Evolutionary conservation across 177 flowering plant species (phyloP).

Genomic region (Telopea speciosissima): DNA sequence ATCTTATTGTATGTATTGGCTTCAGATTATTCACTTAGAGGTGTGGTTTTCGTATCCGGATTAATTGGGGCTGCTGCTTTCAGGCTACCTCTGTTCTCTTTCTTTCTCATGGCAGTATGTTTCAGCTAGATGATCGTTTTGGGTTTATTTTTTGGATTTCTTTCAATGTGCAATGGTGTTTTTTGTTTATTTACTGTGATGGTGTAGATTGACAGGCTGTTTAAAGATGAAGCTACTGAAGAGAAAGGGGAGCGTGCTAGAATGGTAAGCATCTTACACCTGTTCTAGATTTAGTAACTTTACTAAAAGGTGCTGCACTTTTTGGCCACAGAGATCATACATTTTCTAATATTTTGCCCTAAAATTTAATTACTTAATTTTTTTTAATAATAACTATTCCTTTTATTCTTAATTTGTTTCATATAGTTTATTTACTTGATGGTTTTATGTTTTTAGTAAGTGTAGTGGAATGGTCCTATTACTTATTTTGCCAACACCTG

Average conservation of each 20-base stretch:
- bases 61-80: not conserved
- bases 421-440: not conserved
- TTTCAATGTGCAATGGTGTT: not conserved
- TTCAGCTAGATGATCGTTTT: not conserved
- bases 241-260: slow-evolving; percentile 97
- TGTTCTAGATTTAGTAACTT: not conserved
- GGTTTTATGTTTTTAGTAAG: too few species aligned
- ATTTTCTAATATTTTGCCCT: too few species aligned
- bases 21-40: slow-evolving; percentile 1
- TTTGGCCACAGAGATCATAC: too few species aligned
- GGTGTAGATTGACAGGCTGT: slow-evolving; percentile 53
- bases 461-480: not conserved
- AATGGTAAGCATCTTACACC: slow-evolving; percentile 50
- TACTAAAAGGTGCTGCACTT: not conserved
- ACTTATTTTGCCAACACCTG: not conserved
- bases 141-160: not conserved
- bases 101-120: slow-evolving; percentile 32
- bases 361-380: too few species aligned
- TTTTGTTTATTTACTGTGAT: slow-evolving; percentile 7
- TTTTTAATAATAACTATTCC: not conserved
- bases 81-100: not conserved
- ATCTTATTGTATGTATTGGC: not conserved
- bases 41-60: not conserved
- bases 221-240: slow-evolving; percentile 96
- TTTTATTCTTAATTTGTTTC: too few species aligned